Conservation (phyloP, 2,329 filamentous ascomycete genomes). For the Apiospora marii region DNA sequence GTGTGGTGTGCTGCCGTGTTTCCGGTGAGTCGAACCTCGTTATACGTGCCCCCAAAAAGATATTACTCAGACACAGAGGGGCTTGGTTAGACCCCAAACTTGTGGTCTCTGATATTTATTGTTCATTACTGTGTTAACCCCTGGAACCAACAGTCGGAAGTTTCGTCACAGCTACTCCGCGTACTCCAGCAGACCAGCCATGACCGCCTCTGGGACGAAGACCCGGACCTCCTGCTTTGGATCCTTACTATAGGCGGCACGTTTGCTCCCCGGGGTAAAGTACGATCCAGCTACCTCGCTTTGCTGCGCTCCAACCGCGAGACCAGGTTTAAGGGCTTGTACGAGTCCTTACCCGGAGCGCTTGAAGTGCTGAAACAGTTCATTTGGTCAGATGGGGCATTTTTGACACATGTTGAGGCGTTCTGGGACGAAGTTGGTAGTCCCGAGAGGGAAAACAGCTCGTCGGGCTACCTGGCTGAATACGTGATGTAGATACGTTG, state of each 20-base stretch:
- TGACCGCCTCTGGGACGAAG: constrained; percentile 43
- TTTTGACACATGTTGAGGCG: constrained; percentile 38
- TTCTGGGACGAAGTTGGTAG: constrained; percentile 44
- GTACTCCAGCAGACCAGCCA: constrained; percentile 40
- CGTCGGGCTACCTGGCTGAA: too few species aligned
- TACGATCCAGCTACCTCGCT: neutral
- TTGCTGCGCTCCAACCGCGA: constrained; percentile 39
- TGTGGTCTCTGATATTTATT: neutral
- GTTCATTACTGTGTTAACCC: neutral
- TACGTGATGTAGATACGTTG: too few species aligned
- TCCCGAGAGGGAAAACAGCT: neutral
- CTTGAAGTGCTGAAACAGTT: constrained; percentile 44
- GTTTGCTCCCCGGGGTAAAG: neutral
- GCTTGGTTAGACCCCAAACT: neutral
- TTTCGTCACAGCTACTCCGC: constrained; percentile 43
- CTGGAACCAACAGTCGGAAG: constrained; percentile 36
- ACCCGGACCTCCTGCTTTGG: constrained; percentile 40
- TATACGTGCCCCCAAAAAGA: neutral
- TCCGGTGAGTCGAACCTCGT: constrained; percentile 44
- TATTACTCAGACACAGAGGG: neutral
- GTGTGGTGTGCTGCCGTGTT: constrained; percentile 48
- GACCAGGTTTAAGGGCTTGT: constrained; percentile 31
- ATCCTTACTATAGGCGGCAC: neutral
- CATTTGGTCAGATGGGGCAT: constrained; percentile 50
- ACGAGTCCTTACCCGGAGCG: constrained; percentile 43